These are phyloP conservation scores for Xylaria sp. DNA, from an alignment of 2,329 filamentous ascomycete genomes.

Conservation along the genomic window DNA sequence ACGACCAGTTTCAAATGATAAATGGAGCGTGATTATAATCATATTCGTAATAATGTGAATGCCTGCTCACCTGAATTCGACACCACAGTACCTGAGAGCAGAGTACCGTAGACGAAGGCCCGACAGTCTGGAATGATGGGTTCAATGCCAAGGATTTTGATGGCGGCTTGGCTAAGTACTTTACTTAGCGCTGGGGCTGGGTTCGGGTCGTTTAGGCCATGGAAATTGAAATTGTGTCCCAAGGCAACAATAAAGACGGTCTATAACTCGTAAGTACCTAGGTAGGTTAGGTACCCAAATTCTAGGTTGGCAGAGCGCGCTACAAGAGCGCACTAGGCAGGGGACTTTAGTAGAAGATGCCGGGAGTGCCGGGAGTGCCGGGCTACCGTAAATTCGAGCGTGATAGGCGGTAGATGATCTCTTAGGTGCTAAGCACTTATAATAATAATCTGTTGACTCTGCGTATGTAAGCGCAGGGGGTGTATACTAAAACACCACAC, in stretches of 20 bases:
- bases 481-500: too few species aligned
- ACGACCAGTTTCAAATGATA: constrained; percentile 32
- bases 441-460: too few species aligned
- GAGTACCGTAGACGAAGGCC: constrained; percentile 1
- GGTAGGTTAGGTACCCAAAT: neutral
- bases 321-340: constrained; percentile 28
- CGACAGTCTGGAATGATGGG: constrained; percentile 26
- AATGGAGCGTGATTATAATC: neutral
- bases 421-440: too few species aligned
- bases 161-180: too few species aligned
- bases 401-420: neutral
- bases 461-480: too few species aligned
- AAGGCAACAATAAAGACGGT: neutral
- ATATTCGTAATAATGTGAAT: constrained; percentile 22
- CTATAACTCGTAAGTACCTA: too few species aligned
- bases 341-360: constrained; percentile 3
- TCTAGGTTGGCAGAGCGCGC: neutral
- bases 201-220: constrained; percentile 25
- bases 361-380: constrained; percentile 26
- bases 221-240: constrained; percentile 23
- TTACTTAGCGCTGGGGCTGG: constrained; percentile 4
- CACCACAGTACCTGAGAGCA: neutral
- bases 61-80: constrained; percentile 46
- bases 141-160: constrained; percentile 40
- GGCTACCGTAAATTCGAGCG: constrained; percentile 19